phyloP scores from a whole-genome alignment of 1,284 basidiomycete species.

The Apiotrichum gracile region DNA sequence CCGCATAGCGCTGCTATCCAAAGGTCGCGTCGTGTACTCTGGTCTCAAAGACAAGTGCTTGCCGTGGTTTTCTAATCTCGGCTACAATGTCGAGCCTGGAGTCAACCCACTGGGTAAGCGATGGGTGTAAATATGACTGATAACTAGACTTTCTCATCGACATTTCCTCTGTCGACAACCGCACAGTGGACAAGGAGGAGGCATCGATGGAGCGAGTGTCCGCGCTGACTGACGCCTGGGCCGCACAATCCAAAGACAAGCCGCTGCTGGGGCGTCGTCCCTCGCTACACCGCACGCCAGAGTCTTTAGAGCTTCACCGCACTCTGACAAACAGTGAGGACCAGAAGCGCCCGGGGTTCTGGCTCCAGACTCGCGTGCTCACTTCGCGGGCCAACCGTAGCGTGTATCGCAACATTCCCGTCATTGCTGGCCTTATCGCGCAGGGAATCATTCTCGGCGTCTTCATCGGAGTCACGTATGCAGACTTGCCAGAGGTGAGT shows the following conservation, averaged over 20 bases:
- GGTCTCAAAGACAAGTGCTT: constrained; percentile 46
- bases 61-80: constrained; percentile 47
- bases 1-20: constrained; percentile 50
- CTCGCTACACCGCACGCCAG: no score
- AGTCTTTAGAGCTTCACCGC: constrained; percentile 6
- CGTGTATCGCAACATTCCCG: constrained; percentile 44
- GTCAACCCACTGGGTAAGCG: constrained; percentile 47
- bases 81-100: constrained; percentile 35
- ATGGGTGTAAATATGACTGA: constrained; percentile 15
- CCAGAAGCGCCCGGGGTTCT: constrained; percentile 32
- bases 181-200: constrained; percentile 47
- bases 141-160: constrained; percentile 52
- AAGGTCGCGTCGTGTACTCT: constrained; percentile 51
- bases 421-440: constrained; percentile 35
- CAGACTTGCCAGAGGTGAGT: constrained; percentile 25
- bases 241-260: background rate
- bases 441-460: constrained; percentile 43
- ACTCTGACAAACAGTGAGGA: constrained; percentile 1
- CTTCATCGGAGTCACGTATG: constrained; percentile 29
- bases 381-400: constrained; percentile 40
- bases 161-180: constrained; percentile 50
- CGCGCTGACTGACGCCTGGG: constrained; percentile 35
- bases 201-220: constrained; percentile 29
- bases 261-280: no score
- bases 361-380: constrained; percentile 40